Conservation (phyloP, 2,329 filamentous ascomycete genomes). For the Fusarium protoensiforme region DNA sequence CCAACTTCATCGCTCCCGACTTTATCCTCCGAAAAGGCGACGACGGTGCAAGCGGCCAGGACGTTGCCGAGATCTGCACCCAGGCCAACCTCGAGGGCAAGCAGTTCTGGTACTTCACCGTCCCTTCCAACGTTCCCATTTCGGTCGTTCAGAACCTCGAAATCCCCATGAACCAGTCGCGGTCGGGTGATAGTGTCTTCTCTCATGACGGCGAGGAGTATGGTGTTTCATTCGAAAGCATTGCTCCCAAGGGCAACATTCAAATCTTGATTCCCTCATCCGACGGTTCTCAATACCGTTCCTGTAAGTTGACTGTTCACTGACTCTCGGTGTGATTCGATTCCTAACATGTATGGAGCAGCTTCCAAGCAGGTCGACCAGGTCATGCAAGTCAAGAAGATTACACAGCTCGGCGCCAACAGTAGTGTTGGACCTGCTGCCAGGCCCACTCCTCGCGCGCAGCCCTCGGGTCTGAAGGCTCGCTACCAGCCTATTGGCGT, state of each 20-base stretch:
- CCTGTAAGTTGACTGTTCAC: conserved; percentile 56
- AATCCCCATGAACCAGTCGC: conserved; percentile 66
- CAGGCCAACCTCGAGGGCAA: conserved; percentile 72
- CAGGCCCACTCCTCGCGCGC: conserved; percentile 66
- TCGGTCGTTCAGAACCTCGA: conserved; percentile 73
- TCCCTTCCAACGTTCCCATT: conserved; percentile 76
- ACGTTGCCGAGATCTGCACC: conserved; percentile 66
- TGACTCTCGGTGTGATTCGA: not conserved
- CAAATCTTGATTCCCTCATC: conserved; percentile 71
- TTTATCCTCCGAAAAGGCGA: conserved; percentile 64
- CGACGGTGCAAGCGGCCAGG: conserved; percentile 52
- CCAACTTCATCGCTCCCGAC: conserved; percentile 61
- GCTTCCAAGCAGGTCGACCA: conserved; percentile 61
- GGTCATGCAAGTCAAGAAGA: conserved; percentile 73
- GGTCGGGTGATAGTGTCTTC: conserved; percentile 65
- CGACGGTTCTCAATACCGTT: conserved; percentile 63
- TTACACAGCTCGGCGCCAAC: conserved; percentile 64
- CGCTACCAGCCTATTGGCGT: conserved; percentile 76
- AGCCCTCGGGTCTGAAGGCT: conserved; percentile 74
- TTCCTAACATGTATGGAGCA: conserved; percentile 25
- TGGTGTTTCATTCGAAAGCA: conserved; percentile 64
- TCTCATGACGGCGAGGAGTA: conserved; percentile 73
- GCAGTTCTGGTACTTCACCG: conserved; percentile 84
- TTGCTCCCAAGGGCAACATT: conserved; percentile 61
- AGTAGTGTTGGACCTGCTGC: conserved; percentile 56